Conservation (phyloP, 495 filamentous ascomycete species). For the Daldinia concentrica region DNA sequence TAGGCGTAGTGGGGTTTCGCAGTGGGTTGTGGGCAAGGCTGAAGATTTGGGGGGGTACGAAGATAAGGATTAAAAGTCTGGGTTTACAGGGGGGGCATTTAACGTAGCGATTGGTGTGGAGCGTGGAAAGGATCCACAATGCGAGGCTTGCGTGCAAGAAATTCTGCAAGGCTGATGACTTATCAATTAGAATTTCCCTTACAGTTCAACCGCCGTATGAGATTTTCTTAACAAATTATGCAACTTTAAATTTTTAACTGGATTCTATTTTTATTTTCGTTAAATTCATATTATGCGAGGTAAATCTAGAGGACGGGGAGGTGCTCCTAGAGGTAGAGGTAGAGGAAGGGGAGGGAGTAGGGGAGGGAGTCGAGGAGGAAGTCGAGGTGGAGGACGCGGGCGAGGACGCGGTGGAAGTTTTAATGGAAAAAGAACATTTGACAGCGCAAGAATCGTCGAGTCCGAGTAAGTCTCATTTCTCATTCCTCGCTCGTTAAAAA, state of each 20-base stretch:
- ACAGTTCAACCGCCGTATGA: background rate
- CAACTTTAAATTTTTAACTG: background rate
- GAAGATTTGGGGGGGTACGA: constrained; percentile 9
- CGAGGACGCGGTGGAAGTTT: constrained; percentile 18
- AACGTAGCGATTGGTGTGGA: background rate
- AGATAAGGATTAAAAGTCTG: constrained; percentile 11
- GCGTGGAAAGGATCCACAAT: constrained; percentile 3
- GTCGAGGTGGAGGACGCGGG: constrained; percentile 25
- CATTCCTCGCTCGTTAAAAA: too few species aligned
- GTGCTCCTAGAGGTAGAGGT: constrained; percentile 42
- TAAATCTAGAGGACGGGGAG: constrained; percentile 42
- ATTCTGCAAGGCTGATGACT: constrained; percentile 41
- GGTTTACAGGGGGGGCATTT: background rate
- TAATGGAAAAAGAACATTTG: constrained; percentile 30
- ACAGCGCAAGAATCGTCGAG: constrained; percentile 40
- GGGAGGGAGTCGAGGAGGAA: constrained; percentile 18
- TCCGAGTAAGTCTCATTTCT: constrained; percentile 32
- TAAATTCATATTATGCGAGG: constrained; percentile 25
- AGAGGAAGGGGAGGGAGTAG: constrained; percentile 8
- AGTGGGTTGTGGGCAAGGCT: constrained; percentile 42
- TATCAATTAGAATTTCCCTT: constrained; percentile 27
- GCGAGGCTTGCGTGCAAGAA: constrained; percentile 30
- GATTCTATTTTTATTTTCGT: background rate
- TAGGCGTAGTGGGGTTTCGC: constrained; percentile 29
- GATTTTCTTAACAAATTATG: background rate